Base-by-base conservation (phyloP, 164 flowering plant genomes). In the Aristolochia californica region DNA sequence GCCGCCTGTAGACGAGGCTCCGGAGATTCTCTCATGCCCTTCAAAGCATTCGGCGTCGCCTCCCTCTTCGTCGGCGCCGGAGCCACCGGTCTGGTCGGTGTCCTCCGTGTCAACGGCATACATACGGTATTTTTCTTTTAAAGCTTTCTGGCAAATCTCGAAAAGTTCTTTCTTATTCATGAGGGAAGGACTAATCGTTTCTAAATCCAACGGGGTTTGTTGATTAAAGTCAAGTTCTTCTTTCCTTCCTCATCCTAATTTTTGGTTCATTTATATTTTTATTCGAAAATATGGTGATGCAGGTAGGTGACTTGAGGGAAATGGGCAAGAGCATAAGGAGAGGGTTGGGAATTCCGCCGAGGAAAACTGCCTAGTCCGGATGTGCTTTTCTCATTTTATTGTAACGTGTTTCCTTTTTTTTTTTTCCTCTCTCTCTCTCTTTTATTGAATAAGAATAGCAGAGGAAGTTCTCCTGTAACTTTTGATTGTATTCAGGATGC, bases 41-140 rank as follows among this genome's bases (percentile, higher is more conserved):
- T 85, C 40, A 83, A 83, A 67, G 95, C 97, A 63, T 85, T 85
- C 70, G 74, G 53, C 62, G 84, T 90, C 54, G 93, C 97, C 21
- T 83, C 93, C 9, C 87, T 90, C 61, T 80, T 85, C 71, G 82
- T 90, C 62, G 87, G 95, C 48, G 74, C 85, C 49, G 74, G 74
- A 24, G 84, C 93, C 52, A 57, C 88, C 38, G 78, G 83, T 64
- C 25, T 78, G 45, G 44, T 73, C 22, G 79, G 79, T 13, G 20
- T 56, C 21, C 79, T 87, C 40, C 62, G 57, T 9, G 75, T 78
- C 56, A 69, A 69, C 45, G 97, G 95, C 61, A 76, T 89, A 53
- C 73, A 62, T 62, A 65, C 72, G 80, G 91, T 82, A 24, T 48
- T 48, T 13, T 43, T 26, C 5, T 34, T 34, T 55, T 14, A 43